A percentile compares a stretch with the other conserved stretches of the same genome.
Evolutionary conservation across 345 rosid species (phyloP).

Genomic region (Moringa oleifera): DNA sequence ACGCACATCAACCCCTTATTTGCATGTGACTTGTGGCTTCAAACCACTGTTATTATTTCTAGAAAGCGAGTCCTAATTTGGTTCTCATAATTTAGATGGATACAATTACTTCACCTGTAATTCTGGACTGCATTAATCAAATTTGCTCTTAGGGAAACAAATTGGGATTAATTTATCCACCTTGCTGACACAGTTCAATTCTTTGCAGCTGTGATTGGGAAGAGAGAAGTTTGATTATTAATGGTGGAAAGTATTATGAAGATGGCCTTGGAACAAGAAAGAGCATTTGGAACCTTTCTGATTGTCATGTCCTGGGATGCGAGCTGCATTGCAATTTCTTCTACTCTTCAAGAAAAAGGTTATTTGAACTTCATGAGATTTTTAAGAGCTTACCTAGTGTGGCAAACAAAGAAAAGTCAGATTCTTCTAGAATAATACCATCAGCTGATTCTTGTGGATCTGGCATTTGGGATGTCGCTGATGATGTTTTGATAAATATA

Average conservation of each 20-base stretch:
- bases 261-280: constrained; percentile 22
- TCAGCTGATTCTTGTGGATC: constrained; percentile 25
- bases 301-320: constrained; percentile 84
- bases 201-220: constrained; percentile 91
- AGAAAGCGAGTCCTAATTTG: too few species aligned
- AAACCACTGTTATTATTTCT: too few species aligned
- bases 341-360: constrained; percentile 48
- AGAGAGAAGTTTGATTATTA: constrained; percentile 44
- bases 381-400: constrained; percentile 72
- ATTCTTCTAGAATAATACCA: constrained; percentile 46
- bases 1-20: too few species aligned
- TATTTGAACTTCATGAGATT: constrained; percentile 74
- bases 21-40: too few species aligned
- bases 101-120: background rate
- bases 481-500: constrained; percentile 61
- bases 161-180: constrained; percentile 6
- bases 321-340: constrained; percentile 39
- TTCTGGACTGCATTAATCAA: background rate
- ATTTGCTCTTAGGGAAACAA: constrained; percentile 7
- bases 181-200: constrained; percentile 18
- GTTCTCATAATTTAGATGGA: background rate
- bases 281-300: constrained; percentile 56
- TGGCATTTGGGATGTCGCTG: constrained; percentile 71
- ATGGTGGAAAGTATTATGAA: constrained; percentile 29
- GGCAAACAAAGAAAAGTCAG: constrained; percentile 22